Evolutionary conservation across 2,329 filamentous ascomycete species (phyloP), one percentile per base, ranked within the genome.

Genomic region (Penicillium sclerotigenum): DNA sequence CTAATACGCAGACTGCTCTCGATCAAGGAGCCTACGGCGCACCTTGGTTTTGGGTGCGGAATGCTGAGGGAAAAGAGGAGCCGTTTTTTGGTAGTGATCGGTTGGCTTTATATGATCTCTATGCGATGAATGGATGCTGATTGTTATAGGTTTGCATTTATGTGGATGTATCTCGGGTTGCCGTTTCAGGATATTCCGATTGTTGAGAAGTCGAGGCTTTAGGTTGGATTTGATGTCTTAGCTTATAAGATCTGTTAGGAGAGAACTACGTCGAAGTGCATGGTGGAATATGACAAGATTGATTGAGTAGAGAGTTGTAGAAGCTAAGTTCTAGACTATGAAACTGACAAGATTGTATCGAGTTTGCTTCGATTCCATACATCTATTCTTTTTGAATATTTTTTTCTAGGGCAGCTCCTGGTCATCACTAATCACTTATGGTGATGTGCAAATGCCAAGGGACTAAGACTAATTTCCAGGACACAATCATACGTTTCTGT

Each of bases 1-100:
- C 73, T 5, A 80, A 80, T 41, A 91, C 88, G 18, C 78, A 83
- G 57, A 79, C 80, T 60, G 87, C 83, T 0, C 70, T 90, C 16
- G 81, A 83, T 36, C 77, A 75, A 47, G 89, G 89, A 0, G 89
- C 89, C 0, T 93, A 89, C 71, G 90, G 90, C 0, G 84, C 85
- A 47, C 90, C 90, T 1, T 93, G 89, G 89, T 78, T 89, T 58
- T 86, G 85, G 81, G 88, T 86, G 3, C 80, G 77, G 26, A 68
- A 67, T 55, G 55, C 58, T 1, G 71, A 80, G 59, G 87, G 86
- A 0, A 71, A 79, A 54, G 79, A 79, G 47, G 85, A 89, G 74
- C 83, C 86, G 0, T 90, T 91, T 69, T 92, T 92, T 72, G 89
- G 89, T 3, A 91, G 87, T 73, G 89, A 92, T 73, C 85, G 87